phyloP scores from a whole-genome alignment of 139 green algal genomes.

The Cymbomonas tetramitiformis region DNA sequence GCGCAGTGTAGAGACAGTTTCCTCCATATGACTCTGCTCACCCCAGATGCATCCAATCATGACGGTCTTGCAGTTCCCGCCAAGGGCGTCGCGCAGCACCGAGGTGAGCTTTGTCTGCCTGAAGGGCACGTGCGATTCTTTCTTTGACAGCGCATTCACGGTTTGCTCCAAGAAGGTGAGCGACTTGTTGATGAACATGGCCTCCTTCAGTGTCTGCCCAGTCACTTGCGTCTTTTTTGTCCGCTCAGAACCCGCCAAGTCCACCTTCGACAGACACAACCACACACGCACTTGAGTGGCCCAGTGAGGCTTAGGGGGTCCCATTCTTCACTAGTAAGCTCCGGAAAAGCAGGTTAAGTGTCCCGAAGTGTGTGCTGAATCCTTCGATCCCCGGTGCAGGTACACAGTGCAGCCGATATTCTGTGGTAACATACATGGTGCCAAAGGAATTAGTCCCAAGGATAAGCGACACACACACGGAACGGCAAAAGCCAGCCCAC shows the following conservation, averaged over 20 bases:
- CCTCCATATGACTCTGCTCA: constrained; percentile 46
- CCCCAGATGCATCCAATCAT: constrained; percentile 64
- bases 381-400: no score
- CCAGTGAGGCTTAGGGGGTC: no score
- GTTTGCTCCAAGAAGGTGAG: constrained; percentile 65
- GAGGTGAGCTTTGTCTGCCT: constrained; percentile 58
- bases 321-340: no score
- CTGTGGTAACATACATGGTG: no score
- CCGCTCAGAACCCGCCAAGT: constrained; percentile 63
- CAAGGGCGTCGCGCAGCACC: constrained; percentile 54
- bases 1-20: constrained; percentile 55
- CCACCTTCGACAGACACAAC: no score
- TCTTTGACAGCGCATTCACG: constrained; percentile 41
- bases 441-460: no score
- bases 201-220: constrained; percentile 43
- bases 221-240: constrained; percentile 55
- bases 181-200: constrained; percentile 65
- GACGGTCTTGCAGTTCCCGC: constrained; percentile 58
- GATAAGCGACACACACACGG: no score
- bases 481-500: no score
- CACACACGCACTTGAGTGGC: no score
- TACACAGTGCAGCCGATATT: no score
- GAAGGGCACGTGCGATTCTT: constrained; percentile 73
- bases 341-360: no score
- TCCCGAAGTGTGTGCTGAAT: no score